Percentiles rank a stretch among this genome's conserved stretches.
These are phyloP conservation scores for Curvularia verruculosa DNA, from an alignment of 2,329 filamentous ascomycete species.

Conservation along the genomic window DNA sequence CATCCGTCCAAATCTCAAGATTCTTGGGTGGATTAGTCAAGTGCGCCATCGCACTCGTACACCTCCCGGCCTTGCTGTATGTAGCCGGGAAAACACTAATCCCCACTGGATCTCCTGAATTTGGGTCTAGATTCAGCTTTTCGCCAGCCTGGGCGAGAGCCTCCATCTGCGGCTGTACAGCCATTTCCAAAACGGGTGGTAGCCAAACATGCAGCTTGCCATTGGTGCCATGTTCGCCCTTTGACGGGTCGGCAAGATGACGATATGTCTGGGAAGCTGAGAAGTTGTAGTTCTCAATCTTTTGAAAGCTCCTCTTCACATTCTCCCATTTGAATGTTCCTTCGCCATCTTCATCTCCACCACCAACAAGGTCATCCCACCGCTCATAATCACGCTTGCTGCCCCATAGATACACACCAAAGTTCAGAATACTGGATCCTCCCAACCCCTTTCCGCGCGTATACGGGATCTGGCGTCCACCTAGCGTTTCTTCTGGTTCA, in stretches of 20 bases:
- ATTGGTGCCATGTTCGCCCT: slow-evolving; percentile 55
- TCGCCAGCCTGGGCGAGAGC: slow-evolving; percentile 63
- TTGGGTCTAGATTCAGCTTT: slow-evolving; percentile 61
- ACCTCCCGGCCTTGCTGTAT: slow-evolving; percentile 40
- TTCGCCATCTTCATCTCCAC: slow-evolving; percentile 55
- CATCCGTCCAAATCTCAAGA: slow-evolving; percentile 58
- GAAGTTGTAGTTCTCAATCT: slow-evolving; percentile 61
- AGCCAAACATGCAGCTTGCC: slow-evolving; percentile 36
- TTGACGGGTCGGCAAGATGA: slow-evolving; percentile 57
- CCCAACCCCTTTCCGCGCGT: slow-evolving; percentile 58
- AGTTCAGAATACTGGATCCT: slow-evolving; percentile 56
- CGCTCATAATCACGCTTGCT: slow-evolving; percentile 66
- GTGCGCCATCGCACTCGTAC: slow-evolving; percentile 44
- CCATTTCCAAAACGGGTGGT: slow-evolving; percentile 64
- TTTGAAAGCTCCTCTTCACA: slow-evolving; percentile 58
- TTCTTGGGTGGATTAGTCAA: slow-evolving; percentile 56
- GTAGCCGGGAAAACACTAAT: slow-evolving; percentile 47
- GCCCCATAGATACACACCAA: slow-evolving; percentile 53
- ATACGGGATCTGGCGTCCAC: slow-evolving; percentile 51
- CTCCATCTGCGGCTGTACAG: slow-evolving; percentile 60
- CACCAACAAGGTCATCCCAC: slow-evolving; percentile 63
- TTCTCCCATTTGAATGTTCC: slow-evolving; percentile 62
- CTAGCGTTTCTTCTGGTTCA: slow-evolving; percentile 36
- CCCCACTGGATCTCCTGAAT: slow-evolving; percentile 46
- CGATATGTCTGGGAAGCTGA: slow-evolving; percentile 35